Evolutionary conservation across 2,329 filamentous ascomycete genomes (phyloP).

Genomic region (Calonectria ilicicola): DNA sequence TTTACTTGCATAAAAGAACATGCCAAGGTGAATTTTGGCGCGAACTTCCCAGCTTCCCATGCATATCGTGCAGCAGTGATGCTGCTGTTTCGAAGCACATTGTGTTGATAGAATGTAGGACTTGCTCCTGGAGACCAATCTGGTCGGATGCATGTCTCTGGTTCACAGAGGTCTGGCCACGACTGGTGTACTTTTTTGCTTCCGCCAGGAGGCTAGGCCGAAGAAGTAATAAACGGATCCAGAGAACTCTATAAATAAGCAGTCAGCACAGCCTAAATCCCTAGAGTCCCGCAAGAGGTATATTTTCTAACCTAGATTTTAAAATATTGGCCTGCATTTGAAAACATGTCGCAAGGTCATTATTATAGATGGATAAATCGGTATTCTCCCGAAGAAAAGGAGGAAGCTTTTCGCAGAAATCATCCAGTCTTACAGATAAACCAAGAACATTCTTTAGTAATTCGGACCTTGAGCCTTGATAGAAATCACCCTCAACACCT

Average conservation of each 20-base stretch:
- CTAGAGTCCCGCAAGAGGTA: too few species aligned
- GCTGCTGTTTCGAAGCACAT: not conserved
- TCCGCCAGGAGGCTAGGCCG: not conserved
- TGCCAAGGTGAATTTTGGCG: not conserved
- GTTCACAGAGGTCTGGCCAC: not conserved
- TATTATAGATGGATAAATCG: not conserved
- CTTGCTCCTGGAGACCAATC: not conserved
- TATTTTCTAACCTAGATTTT: not conserved
- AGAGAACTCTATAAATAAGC: not conserved
- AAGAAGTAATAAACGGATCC: not conserved
- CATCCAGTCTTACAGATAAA: not conserved
- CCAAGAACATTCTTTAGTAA: not conserved
- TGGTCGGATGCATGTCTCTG: not conserved
- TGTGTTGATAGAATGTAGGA: not conserved
- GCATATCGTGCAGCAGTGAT: not conserved
- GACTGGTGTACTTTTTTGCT: not conserved
- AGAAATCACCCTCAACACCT: not conserved
- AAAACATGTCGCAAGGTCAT: not conserved
- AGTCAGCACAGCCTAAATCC: too few species aligned
- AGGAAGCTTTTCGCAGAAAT: not conserved
- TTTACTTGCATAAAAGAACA: not conserved
- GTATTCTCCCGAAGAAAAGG: not conserved
- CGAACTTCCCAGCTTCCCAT: not conserved
- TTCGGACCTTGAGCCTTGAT: not conserved
- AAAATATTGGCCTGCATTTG: not conserved